Evolutionary conservation across 768 basidiomycete genomes (phyloP).

Genomic region (Boletus huronensis): DNA sequence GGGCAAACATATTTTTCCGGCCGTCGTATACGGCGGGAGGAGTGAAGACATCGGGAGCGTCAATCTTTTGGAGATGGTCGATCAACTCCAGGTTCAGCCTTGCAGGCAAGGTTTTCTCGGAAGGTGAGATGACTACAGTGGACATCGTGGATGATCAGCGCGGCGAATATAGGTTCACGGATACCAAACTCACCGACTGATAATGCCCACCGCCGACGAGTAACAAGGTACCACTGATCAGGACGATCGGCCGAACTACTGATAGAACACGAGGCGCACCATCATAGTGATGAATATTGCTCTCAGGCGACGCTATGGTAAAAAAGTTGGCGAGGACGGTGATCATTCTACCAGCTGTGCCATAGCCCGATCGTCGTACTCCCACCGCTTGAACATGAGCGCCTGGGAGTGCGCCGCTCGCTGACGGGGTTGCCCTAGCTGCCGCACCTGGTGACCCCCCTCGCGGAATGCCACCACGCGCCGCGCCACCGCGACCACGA

Average conservation of each 20-base stretch:
- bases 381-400: constrained; percentile 52
- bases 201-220: neutral
- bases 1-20: constrained; percentile 70
- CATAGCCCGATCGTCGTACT: constrained; percentile 65
- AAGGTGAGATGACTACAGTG: constrained; percentile 54
- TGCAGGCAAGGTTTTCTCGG: constrained; percentile 66
- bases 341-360: constrained; percentile 48
- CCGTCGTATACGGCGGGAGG: constrained; percentile 77
- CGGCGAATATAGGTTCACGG: neutral
- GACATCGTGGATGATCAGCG: constrained; percentile 14
- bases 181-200: constrained; percentile 21
- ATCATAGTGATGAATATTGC: constrained; percentile 74
- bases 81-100: constrained; percentile 71
- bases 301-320: constrained; percentile 53
- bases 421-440: constrained; percentile 16
- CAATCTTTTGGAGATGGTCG: constrained; percentile 51
- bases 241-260: constrained; percentile 7
- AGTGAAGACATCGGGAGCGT: constrained; percentile 64
- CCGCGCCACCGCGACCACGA: constrained; percentile 26
- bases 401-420: constrained; percentile 29
- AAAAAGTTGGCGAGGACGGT: constrained; percentile 61
- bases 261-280: constrained; percentile 47
- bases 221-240: constrained; percentile 16
- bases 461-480: constrained; percentile 31
- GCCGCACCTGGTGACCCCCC: constrained; percentile 23